A percentile compares a stretch with the other conserved stretches of the same genome.
These are phyloP conservation scores for Bolboschoenus planiculmis DNA, from an alignment of 176 grass and related monocot genomes.

Conservation along the genomic window DNA sequence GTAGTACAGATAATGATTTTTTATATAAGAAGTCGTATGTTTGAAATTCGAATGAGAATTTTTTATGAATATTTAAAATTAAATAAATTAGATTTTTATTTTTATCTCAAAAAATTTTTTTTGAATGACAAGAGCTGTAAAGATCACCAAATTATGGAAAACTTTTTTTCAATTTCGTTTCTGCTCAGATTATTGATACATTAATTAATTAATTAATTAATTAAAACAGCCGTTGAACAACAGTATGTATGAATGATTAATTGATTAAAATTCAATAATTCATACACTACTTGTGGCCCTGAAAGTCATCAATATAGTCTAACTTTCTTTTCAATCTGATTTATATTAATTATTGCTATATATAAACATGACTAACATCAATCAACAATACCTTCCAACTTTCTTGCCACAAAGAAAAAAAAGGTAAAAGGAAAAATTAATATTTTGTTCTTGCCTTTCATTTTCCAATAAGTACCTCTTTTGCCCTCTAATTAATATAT, in stretches of 20 bases:
- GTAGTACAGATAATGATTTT: no score
- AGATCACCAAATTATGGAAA: neutral
- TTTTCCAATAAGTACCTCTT: neutral
- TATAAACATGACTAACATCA: neutral
- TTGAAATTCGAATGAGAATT: no score
- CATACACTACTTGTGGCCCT: neutral
- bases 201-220: neutral
- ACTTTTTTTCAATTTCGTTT: neutral
- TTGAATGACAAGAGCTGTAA: neutral
- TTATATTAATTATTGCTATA: neutral
- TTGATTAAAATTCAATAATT: neutral
- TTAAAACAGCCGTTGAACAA: neutral
- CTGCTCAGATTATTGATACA: neutral
- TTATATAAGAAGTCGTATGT: no score
- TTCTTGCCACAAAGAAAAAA: neutral
- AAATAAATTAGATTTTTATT: no score
- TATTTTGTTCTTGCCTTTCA: neutral
- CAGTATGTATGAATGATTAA: neutral
- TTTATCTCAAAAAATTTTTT: neutral
- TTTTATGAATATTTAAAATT: no score
- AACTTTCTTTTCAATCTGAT: neutral
- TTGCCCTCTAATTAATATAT: neutral
- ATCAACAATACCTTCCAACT: neutral
- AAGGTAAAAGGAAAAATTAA: neutral
- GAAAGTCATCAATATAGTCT: neutral